Evolutionary conservation across 2,329 filamentous ascomycete species (phyloP), one percentile per base, ranked within the genome.

Genomic region (Fusarium falciforme): DNA sequence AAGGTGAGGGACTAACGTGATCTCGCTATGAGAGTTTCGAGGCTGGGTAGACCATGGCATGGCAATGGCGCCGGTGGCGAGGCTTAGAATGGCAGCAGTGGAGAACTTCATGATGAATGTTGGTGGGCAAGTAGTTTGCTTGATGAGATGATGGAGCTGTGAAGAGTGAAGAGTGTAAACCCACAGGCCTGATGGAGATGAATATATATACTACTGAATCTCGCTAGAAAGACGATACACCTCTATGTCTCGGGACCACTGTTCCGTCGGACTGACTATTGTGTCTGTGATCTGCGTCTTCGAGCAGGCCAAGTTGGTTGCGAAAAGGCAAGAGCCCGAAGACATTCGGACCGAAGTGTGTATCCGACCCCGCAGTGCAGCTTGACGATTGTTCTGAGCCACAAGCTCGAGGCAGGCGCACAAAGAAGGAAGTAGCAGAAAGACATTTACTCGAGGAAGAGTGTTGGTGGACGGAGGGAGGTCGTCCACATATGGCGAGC

Each of bases 1-100:
- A 20, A 31, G n/a, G 16, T 12, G 5, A 17, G 12, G 16, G 9
- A 68, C 68, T 63, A 3, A 71, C 68, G 68, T 71, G 20, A 71
- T 64, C 3, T 71, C 68, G 1, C 49, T 38, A 10, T 36, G 7
- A 9, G 20, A 42, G 20, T 11, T 47, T 57, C 25, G 25, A 29
- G 58, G 33, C n/a, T 49, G 25, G 1, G 71, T 3, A 1, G 57
- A 42, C 2, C 58, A 71, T 0, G 68, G 69, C 4, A 47, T 38
- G 27, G 59, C 69, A 3, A 64, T 5, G 9, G 58, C 61, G 6
- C 68, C 64, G 8, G 40, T 58, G 3, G 22, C 27, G 5, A 71
- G 33, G 7, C 40, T 1, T 4, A 68, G 6, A n/a, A 71, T 2
- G 17, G 63, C 14, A 2, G 44, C 10, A 10, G 29, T 31, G 1